Evolutionary conservation across 2,329 filamentous ascomycete species (phyloP).

Genomic region (Calonectria leucothoes): DNA sequence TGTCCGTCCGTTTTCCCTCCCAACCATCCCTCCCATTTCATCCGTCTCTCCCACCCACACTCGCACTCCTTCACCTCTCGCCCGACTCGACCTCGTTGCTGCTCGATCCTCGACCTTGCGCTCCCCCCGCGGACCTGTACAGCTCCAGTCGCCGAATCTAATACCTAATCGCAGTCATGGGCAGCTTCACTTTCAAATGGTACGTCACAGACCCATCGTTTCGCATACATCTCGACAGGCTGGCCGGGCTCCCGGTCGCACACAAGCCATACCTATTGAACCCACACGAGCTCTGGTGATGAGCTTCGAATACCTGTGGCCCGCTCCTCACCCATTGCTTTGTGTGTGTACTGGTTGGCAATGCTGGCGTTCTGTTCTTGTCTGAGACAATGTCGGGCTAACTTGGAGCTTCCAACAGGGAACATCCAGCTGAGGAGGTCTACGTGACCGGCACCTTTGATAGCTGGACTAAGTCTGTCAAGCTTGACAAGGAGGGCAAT

Average conservation of each 20-base stretch:
- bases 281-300: constrained; percentile 29
- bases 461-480: constrained; percentile 88
- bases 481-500: constrained; percentile 80
- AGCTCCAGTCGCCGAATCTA: constrained; percentile 28
- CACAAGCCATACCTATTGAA: background rate
- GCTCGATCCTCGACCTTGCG: constrained; percentile 20
- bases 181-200: constrained; percentile 78
- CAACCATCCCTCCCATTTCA: constrained; percentile 38
- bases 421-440: constrained; percentile 85
- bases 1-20: constrained; percentile 38
- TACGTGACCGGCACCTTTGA: constrained; percentile 97
- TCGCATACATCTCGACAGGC: background rate
- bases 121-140: constrained; percentile 23
- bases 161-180: constrained; percentile 60
- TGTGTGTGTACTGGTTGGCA: constrained; percentile 22
- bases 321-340: constrained; percentile 5
- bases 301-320: constrained; percentile 2
- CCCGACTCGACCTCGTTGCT: constrained; percentile 8
- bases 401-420: constrained; percentile 65
- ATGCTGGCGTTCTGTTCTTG: constrained; percentile 21
- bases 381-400: constrained; percentile 40
- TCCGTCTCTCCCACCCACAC: constrained; percentile 32
- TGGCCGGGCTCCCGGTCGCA: constrained; percentile 9
- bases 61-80: constrained; percentile 30
- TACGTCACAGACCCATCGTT: constrained; percentile 54